Evolutionary conservation across 2,329 filamentous ascomycete genomes (phyloP).

Genomic region (Exophiala phaeomuriformis): DNA sequence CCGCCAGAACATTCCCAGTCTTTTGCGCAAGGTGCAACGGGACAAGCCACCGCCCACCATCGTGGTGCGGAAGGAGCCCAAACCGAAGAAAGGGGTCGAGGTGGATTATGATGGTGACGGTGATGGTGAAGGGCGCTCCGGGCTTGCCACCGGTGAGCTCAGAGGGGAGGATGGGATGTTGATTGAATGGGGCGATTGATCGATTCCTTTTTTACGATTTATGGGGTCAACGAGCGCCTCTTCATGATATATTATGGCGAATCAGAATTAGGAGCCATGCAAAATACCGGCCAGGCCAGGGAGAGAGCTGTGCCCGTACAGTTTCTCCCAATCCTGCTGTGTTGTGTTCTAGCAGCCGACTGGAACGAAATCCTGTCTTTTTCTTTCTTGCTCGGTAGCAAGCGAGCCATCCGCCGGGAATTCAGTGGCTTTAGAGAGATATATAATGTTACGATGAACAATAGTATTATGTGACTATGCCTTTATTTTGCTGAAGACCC

Average conservation of each 20-base stretch:
- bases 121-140: conserved; percentile 11
- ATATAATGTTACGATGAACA: too few relatives aligned
- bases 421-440: too few relatives aligned
- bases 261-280: background rate
- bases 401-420: too few relatives aligned
- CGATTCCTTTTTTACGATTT: background rate
- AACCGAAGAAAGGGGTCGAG: conserved; percentile 20
- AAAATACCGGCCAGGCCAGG: background rate
- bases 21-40: conserved; percentile 25
- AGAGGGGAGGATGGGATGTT: conserved; percentile 26
- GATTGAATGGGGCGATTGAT: conserved; percentile 25
- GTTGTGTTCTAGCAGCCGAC: too few relatives aligned
- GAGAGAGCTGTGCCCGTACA: background rate
- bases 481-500: too few relatives aligned
- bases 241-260: too few relatives aligned
- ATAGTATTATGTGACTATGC: too few relatives aligned
- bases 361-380: too few relatives aligned
- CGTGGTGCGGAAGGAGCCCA: conserved; percentile 24
- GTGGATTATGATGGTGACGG: conserved; percentile 13
- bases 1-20: conserved; percentile 24
- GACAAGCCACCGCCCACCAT: conserved; percentile 24
- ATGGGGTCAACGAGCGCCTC: background rate
- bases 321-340: too few relatives aligned
- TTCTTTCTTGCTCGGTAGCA: too few relatives aligned
- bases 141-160: conserved; percentile 9